Percentiles rank a stretch among this genome's conserved stretches.
Conservation (phyloP, 495 filamentous ascomycete species). For the Podospora australis region DNA sequence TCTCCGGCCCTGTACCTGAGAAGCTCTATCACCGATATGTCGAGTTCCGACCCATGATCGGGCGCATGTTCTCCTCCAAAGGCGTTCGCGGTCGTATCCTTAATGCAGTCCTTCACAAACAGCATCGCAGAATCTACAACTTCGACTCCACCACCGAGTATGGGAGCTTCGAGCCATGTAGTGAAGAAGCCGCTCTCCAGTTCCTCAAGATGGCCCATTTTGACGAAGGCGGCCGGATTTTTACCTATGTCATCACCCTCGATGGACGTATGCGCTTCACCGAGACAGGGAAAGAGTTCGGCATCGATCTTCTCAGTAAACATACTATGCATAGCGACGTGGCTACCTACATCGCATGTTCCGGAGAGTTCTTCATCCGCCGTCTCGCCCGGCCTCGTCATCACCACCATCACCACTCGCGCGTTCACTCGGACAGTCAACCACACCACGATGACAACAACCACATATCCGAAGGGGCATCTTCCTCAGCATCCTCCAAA, state of each 20-base stretch:
- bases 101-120: constrained; percentile 79
- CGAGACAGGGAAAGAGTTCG: constrained; percentile 90
- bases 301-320: constrained; percentile 84
- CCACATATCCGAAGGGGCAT: constrained; percentile 12
- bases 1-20: constrained; percentile 72
- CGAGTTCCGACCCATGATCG: constrained; percentile 85
- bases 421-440: too few relatives aligned
- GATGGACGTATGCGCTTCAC: constrained; percentile 84
- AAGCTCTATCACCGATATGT: constrained; percentile 84
- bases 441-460: not conserved
- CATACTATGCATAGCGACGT: constrained; percentile 95
- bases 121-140: constrained; percentile 83
- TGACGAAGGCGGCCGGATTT: constrained; percentile 77
- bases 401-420: not conserved
- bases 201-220: constrained; percentile 84
- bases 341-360: constrained; percentile 80
- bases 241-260: constrained; percentile 86
- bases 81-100: constrained; percentile 73
- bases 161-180: constrained; percentile 45
- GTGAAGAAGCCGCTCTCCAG: constrained; percentile 60
- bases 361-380: constrained; percentile 88
- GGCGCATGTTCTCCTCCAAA: constrained; percentile 73
- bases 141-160: constrained; percentile 67
- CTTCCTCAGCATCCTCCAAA: constrained; percentile 5
- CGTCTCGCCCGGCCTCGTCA: constrained; percentile 33